Conservation (phyloP, 441 rosid species). For the Pelargonium myrrhifolium region DNA sequence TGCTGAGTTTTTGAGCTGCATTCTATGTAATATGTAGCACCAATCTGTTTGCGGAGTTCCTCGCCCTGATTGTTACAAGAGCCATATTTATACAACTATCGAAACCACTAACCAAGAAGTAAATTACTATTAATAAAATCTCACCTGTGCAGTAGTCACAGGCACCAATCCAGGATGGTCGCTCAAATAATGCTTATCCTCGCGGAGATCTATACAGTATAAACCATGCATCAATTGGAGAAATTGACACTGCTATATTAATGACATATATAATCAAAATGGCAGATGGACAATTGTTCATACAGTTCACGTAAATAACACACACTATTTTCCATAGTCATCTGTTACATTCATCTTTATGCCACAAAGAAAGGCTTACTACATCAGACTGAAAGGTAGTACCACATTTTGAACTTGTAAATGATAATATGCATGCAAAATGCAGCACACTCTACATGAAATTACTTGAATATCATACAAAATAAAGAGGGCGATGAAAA, state of each 20-base stretch:
- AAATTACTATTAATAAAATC: conserved; percentile 14
- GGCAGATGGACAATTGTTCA: background rate
- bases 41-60: conserved; percentile 89
- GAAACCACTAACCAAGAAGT: conserved; percentile 15
- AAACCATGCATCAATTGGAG: conserved; percentile 15
- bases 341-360: background rate
- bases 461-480: too few relatives aligned
- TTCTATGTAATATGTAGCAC: conserved; percentile 83
- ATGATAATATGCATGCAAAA: too few relatives aligned
- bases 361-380: background rate
- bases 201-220: conserved; percentile 76
- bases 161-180: conserved; percentile 95
- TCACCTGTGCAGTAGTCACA: conserved; percentile 87
- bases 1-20: conserved; percentile 99
- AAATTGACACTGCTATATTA: background rate
- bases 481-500: too few relatives aligned
- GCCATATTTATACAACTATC: conserved; percentile 12
- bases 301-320: too few relatives aligned
- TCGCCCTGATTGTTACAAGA: conserved; percentile 57
- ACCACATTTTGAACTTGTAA: too few relatives aligned
- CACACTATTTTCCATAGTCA: background rate
- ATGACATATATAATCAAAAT: background rate
- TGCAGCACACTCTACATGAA: too few relatives aligned
- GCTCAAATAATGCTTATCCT: conserved; percentile 86
- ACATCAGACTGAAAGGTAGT: background rate